Percentiles rank a stretch among this genome's conserved stretches.
phyloP scores from a whole-genome alignment of 371 early-diverging fungal genomes.

The Syncephalis plumigaleata region DNA sequence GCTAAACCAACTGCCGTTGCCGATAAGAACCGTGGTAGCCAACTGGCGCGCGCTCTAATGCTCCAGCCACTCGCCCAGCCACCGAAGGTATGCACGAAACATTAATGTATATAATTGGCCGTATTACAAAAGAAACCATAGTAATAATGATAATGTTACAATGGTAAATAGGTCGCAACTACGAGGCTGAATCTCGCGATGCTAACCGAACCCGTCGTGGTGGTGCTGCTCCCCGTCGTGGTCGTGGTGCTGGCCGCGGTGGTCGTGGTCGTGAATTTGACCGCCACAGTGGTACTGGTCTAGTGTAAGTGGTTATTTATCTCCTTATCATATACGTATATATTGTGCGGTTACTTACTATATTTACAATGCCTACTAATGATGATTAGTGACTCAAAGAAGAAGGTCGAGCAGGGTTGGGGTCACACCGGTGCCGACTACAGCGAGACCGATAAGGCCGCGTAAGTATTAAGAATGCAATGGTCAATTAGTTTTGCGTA shows the following conservation, averaged over 20 bases:
- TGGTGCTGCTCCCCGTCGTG: constrained; percentile 12
- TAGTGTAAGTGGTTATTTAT: constrained; percentile 24
- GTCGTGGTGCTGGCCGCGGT: constrained; percentile 21
- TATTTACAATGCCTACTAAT: background rate
- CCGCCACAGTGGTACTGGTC: constrained; percentile 60
- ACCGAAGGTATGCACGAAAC: constrained; percentile 3
- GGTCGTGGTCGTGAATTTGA: constrained; percentile 57
- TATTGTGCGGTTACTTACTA: background rate
- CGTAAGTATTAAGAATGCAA: no score
- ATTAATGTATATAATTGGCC: no score
- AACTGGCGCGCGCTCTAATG: constrained; percentile 2
- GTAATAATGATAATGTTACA: no score
- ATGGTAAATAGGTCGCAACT: constrained; percentile 3
- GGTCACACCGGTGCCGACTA: constrained; percentile 34
- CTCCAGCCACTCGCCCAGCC: constrained; percentile 6
- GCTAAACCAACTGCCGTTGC: background rate
- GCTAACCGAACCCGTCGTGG: constrained; percentile 9
- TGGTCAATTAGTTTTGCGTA: no score
- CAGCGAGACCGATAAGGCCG: constrained; percentile 19
- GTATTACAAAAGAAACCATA: background rate
- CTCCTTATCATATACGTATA: no score
- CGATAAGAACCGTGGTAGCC: background rate
- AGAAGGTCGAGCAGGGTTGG: constrained; percentile 73
- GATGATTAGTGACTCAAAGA: constrained; percentile 42
- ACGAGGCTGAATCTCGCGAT: constrained; percentile 5